Conservation (phyloP, 2,329 filamentous ascomycete species). For the Trichoderma harzianum region DNA sequence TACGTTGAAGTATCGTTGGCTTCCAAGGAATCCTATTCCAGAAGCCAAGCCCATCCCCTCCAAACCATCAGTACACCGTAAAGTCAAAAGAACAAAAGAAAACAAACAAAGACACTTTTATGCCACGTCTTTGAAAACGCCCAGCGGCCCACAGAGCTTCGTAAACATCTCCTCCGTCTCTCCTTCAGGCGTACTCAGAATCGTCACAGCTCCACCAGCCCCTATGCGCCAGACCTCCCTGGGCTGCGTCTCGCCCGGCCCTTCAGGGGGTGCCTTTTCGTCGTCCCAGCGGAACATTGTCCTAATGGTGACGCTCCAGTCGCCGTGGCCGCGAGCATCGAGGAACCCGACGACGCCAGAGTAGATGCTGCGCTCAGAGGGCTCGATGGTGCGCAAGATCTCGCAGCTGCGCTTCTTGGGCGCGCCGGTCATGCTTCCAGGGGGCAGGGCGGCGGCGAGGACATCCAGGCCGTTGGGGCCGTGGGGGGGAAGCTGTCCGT, state of each 20-base stretch:
- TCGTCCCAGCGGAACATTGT: conserved; percentile 73
- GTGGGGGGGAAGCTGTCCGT: conserved; percentile 55
- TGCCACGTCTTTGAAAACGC: conserved; percentile 43
- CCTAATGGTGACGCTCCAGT: conserved; percentile 89
- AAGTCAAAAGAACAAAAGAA: not conserved
- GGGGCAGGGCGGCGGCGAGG: conserved; percentile 73
- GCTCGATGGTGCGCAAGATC: conserved; percentile 69
- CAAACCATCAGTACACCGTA: not conserved
- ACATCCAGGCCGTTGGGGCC: conserved; percentile 65
- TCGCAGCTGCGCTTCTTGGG: conserved; percentile 92
- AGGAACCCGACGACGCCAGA: conserved; percentile 88
- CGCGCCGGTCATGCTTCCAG: conserved; percentile 94
- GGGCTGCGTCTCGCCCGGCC: conserved; percentile 29
- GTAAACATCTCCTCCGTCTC: conserved; percentile 91
- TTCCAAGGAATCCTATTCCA: not conserved
- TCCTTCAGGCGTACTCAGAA: conserved; percentile 71
- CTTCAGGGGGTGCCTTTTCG: conserved; percentile 38
- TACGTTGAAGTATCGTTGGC: conserved; percentile 34
- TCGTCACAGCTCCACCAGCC: conserved; percentile 86
- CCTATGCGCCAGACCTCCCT: conserved; percentile 75
- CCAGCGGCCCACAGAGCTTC: conserved; percentile 61
- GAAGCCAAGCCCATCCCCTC: not conserved
- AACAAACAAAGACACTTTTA: conserved; percentile 19
- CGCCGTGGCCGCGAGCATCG: conserved; percentile 77
- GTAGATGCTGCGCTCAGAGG: conserved; percentile 68